Percentiles rank a stretch among this genome's conserved stretches.
Evolutionary conservation across 805 yeast species (phyloP).

Genomic region (Metschnikowia cerradonensis): DNA sequence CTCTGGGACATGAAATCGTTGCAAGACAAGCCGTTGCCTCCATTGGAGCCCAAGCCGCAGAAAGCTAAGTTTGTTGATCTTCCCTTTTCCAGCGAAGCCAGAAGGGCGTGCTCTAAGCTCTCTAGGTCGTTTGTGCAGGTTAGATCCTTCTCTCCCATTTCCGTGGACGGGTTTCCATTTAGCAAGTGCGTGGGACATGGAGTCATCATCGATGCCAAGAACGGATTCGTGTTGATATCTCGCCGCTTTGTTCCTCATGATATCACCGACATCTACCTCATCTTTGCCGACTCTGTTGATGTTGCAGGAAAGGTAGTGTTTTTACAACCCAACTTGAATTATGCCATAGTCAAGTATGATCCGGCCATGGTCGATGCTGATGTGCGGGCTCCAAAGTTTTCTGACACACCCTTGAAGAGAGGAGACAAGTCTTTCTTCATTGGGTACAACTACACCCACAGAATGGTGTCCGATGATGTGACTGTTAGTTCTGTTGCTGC

Average conservation of each 20-base stretch:
- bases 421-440: conserved; percentile 77
- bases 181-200: conserved; percentile 66
- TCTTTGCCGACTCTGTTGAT: conserved; percentile 81
- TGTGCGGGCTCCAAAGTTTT: conserved; percentile 62
- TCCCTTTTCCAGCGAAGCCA: conserved; percentile 48
- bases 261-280: conserved; percentile 65
- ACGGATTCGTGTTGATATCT: conserved; percentile 77
- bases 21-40: conserved; percentile 61
- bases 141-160: conserved; percentile 57
- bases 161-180: conserved; percentile 71
- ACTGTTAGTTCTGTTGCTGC: conserved; percentile 74
- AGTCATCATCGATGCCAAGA: conserved; percentile 72
- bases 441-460: conserved; percentile 69
- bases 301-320: conserved; percentile 79
- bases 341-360: conserved; percentile 79
- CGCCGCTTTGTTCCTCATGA: conserved; percentile 81
- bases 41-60: conserved; percentile 49
- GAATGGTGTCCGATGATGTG: conserved; percentile 71
- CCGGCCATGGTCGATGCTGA: conserved; percentile 70
- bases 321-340: conserved; percentile 83
- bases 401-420: conserved; percentile 53
- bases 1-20: conserved; percentile 51
- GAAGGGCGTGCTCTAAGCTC: conserved; percentile 49
- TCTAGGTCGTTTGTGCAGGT: conserved; percentile 72
- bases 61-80: conserved; percentile 68